Evolutionary conservation across 345 rosid species (phyloP).

Genomic region (Eutrema yunnanense): DNA sequence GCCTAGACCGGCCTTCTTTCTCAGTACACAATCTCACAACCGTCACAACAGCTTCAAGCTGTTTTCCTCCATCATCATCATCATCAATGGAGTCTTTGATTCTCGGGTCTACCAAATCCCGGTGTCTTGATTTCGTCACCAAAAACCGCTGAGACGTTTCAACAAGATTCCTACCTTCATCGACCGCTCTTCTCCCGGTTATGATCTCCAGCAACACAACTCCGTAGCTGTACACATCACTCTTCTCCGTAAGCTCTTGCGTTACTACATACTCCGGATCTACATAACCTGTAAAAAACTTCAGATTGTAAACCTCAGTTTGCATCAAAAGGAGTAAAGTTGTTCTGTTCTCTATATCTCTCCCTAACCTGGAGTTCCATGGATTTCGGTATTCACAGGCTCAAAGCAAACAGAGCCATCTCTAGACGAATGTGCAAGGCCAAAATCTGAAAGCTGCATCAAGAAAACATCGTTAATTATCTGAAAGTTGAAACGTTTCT

Average conservation of each 20-base stretch:
- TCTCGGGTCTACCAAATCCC: slow-evolving; percentile 57
- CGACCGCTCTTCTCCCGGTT: slow-evolving; percentile 63
- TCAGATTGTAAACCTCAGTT: neutral
- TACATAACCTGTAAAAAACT: slow-evolving; percentile 60
- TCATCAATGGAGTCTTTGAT: slow-evolving; percentile 50
- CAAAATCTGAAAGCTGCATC: slow-evolving; percentile 89
- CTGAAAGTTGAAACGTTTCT: neutral
- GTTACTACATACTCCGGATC: slow-evolving; percentile 87
- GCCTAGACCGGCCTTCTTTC: slow-evolving; percentile 75
- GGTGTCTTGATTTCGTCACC: slow-evolving; percentile 45
- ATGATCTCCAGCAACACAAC: slow-evolving; percentile 76
- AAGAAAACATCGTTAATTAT: neutral
- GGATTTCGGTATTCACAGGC: slow-evolving; percentile 73
- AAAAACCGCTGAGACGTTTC: slow-evolving; percentile 57
- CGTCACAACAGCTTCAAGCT: slow-evolving; percentile 52
- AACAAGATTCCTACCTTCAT: slow-evolving; percentile 67
- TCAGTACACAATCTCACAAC: slow-evolving; percentile 85
- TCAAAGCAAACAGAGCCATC: slow-evolving; percentile 86
- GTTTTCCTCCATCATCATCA: slow-evolving; percentile 28
- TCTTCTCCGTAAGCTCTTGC: slow-evolving; percentile 86
- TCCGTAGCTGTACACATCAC: slow-evolving; percentile 86
- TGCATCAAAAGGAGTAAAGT: neutral
- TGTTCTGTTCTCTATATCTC: slow-evolving; percentile 4
- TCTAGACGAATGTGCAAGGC: slow-evolving; percentile 83
- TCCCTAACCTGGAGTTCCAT: slow-evolving; percentile 91